These are phyloP conservation scores for Phyllosticta ampelicida DNA, from an alignment of 2,329 filamentous ascomycete genomes.

Conservation along the genomic window DNA sequence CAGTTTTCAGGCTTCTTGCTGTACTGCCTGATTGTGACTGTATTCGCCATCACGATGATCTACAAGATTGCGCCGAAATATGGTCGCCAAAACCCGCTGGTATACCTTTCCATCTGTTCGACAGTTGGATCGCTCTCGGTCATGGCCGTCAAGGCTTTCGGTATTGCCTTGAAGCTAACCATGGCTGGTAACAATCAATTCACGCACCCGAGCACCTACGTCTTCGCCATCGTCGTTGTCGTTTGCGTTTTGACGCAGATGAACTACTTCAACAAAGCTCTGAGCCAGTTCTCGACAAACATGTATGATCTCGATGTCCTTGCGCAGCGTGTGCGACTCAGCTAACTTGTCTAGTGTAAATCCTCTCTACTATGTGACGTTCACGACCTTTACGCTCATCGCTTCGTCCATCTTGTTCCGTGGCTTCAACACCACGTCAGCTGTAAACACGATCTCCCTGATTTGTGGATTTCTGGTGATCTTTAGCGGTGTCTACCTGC, in stretches of 20 bases:
- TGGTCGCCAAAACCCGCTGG: constrained; percentile 89
- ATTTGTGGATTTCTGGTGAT: constrained; percentile 90
- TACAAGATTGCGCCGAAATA: constrained; percentile 84
- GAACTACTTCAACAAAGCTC: constrained; percentile 99
- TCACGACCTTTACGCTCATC: constrained; percentile 86
- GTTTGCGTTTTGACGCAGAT: constrained; percentile 98
- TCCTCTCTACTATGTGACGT: constrained; percentile 93
- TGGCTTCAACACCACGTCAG: constrained; percentile 89
- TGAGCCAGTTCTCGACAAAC: constrained; percentile 93
- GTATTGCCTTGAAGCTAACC: constrained; percentile 92
- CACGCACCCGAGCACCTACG: constrained; percentile 86
- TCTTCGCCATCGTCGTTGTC: constrained; percentile 84
- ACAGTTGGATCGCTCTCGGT: constrained; percentile 94
- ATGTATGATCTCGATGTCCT: constrained; percentile 56
- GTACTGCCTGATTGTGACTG: constrained; percentile 68
- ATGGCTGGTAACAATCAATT: constrained; percentile 93
- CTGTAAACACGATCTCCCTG: constrained; percentile 84
- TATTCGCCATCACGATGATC: constrained; percentile 89
- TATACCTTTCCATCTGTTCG: constrained; percentile 96
- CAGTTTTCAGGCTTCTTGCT: constrained; percentile 65
- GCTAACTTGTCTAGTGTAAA: constrained; percentile 56
- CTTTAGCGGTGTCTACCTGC: constrained; percentile 87
- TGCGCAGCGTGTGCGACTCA: not conserved
- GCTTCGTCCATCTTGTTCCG: constrained; percentile 94
- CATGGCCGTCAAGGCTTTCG: constrained; percentile 98